phyloP scores from a whole-genome alignment of 1,284 basidiomycete species.

The Irpex rosettiformis region DNA sequence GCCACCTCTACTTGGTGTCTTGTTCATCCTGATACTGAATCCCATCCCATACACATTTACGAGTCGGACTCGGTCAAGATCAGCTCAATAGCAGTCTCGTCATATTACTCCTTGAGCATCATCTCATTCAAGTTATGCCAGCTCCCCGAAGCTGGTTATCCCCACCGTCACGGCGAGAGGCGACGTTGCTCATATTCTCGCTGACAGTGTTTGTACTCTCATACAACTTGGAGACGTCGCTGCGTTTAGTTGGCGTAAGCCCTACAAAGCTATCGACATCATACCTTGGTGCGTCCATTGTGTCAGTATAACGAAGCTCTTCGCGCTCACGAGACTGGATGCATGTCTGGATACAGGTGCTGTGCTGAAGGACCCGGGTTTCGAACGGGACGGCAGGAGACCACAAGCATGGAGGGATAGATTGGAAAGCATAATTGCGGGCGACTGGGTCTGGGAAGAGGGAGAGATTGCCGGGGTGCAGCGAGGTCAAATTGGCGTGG shows the following conservation, averaged over 20 bases:
- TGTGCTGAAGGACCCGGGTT: slow-evolving; percentile 30
- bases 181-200: slow-evolving; percentile 57
- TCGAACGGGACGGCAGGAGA: slow-evolving; percentile 44
- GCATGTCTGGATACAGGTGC: slow-evolving; percentile 38
- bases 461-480: slow-evolving; percentile 46
- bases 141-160: slow-evolving; percentile 50
- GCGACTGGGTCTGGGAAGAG: slow-evolving; percentile 63
- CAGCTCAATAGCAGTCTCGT: too few relatives aligned
- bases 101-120: too few relatives aligned
- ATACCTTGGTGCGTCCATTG: slow-evolving; percentile 22
- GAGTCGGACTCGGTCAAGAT: too few relatives aligned
- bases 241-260: slow-evolving; percentile 44
- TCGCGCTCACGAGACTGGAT: too few relatives aligned
- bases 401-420: slow-evolving; percentile 45
- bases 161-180: slow-evolving; percentile 61
- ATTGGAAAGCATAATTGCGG: slow-evolving; percentile 59
- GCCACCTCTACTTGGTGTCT: too few relatives aligned
- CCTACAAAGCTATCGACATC: slow-evolving; percentile 27
- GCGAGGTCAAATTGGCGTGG: slow-evolving; percentile 18
- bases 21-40: too few relatives aligned
- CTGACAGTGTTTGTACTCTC: slow-evolving; percentile 59
- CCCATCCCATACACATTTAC: too few relatives aligned
- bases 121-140: too few relatives aligned
- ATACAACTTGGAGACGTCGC: slow-evolving; percentile 61
- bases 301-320: background rate